Percentiles rank a stretch among this genome's conserved stretches.
Evolutionary conservation across 1,284 basidiomycete genomes (phyloP).

Genomic region (Exsudoporus floridanus): DNA sequence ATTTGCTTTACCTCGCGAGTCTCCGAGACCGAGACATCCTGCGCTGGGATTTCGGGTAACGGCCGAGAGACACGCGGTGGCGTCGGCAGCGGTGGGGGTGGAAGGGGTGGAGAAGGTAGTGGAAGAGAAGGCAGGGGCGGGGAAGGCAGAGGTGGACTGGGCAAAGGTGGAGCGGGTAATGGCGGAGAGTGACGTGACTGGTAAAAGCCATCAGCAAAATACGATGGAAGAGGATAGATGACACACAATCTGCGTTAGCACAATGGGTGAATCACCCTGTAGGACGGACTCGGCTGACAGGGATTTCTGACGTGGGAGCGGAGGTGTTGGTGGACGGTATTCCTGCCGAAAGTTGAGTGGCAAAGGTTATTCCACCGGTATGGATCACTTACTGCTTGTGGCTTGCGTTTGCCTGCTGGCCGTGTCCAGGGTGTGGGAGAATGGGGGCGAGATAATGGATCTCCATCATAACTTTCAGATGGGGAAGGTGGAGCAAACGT

Average conservation of each 20-base stretch:
- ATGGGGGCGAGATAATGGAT: conserved; percentile 37
- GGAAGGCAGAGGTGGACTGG: conserved; percentile 22
- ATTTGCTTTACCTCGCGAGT: conserved; percentile 23
- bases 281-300: conserved; percentile 28
- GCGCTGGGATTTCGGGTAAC: conserved; percentile 33
- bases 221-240: not conserved
- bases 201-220: conserved; percentile 4
- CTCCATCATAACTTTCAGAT: conserved; percentile 37
- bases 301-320: conserved; percentile 43
- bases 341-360: conserved; percentile 33
- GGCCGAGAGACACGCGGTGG: conserved; percentile 33
- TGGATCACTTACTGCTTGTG: conserved; percentile 35
- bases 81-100: conserved; percentile 30
- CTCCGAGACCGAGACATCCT: conserved; percentile 14
- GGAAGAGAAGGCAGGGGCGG: conserved; percentile 23
- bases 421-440: conserved; percentile 37
- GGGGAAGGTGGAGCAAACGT: conserved; percentile 37
- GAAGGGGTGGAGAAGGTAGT: conserved; percentile 28
- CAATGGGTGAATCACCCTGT: conserved; percentile 34
- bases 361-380: not conserved
- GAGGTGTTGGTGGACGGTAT: conserved; percentile 58
- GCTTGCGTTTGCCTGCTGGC: conserved; percentile 31
- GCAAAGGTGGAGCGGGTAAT: conserved; percentile 27
- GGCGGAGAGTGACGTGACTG: conserved; percentile 35
- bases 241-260: conserved; percentile 28